A percentile compares a stretch with the other conserved stretches of the same genome.
These are phyloP conservation scores for Pholiota adiposa DNA, from an alignment of 1,284 basidiomycete species.

Conservation along the genomic window DNA sequence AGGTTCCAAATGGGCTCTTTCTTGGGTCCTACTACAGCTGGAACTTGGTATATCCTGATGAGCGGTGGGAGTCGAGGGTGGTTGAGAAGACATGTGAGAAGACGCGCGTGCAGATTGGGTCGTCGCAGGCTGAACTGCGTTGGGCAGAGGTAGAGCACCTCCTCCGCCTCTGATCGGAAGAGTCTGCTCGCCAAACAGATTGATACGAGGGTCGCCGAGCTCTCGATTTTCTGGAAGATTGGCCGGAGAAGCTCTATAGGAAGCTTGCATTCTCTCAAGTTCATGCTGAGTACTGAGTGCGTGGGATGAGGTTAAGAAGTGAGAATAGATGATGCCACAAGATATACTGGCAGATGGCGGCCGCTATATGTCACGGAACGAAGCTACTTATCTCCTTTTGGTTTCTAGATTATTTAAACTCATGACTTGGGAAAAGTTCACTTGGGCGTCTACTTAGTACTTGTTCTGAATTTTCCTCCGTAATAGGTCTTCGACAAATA, in stretches of 20 bases:
- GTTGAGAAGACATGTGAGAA: background rate
- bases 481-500: too few species aligned
- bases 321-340: too few species aligned
- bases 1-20: background rate
- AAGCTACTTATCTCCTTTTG: too few species aligned
- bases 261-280: background rate
- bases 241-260: conserved; percentile 7
- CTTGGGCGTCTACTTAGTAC: too few species aligned
- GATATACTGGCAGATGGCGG: too few species aligned
- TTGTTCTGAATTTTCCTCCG: too few species aligned
- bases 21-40: background rate
- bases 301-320: too few species aligned
- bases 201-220: background rate
- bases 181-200: background rate
- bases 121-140: background rate
- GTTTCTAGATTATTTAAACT: too few species aligned
- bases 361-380: too few species aligned
- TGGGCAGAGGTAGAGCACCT: conserved; percentile 4
- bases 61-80: conserved; percentile 1
- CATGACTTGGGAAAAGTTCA: too few species aligned
- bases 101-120: conserved; percentile 5
- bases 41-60: conserved; percentile 1
- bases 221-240: conserved; percentile 6
- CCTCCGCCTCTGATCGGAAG: conserved; percentile 2
- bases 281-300: background rate